Conservation (phyloP, 2,329 filamentous ascomycete species). For the Calonectria pseudoreteaudii region DNA sequence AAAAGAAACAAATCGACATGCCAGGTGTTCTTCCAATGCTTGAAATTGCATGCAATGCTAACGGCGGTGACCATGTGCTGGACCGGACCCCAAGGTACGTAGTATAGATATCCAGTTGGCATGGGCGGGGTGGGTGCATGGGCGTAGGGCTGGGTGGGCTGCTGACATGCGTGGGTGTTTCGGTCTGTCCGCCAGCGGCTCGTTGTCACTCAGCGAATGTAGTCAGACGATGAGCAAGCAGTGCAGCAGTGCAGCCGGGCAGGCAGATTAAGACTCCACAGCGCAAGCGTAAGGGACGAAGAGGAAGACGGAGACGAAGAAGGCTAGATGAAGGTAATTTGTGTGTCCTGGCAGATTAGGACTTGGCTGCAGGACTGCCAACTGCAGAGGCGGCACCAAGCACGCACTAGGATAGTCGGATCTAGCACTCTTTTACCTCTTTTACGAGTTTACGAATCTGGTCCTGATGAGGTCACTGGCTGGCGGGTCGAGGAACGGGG, state of each 20-base stretch:
- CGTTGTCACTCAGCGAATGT: conserved; percentile 4
- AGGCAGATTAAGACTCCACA: not conserved
- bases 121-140: not conserved
- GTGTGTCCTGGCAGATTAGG: not conserved
- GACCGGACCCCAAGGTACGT: not conserved
- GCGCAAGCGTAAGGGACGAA: not conserved
- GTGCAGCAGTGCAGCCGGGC: not conserved
- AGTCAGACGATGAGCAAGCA: conserved; percentile 16
- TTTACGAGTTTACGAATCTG: not conserved
- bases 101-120: not conserved
- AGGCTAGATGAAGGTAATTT: not conserved
- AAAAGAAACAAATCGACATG: not conserved
- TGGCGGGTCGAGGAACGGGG: not conserved
- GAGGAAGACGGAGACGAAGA: not conserved
- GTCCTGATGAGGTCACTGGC: conserved; percentile 19
- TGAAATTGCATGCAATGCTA: not conserved
- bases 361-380: not conserved
- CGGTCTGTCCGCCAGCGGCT: conserved; percentile 18
- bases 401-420: not conserved
- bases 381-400: not conserved
- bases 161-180: conserved; percentile 23
- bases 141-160: conserved; percentile 23
- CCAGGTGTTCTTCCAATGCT: not conserved
- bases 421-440: not conserved
- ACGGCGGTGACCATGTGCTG: not conserved